Evolutionary conservation across 2,329 filamentous ascomycete species (phyloP).

Genomic region (Pseudogymnoascus sp.): DNA sequence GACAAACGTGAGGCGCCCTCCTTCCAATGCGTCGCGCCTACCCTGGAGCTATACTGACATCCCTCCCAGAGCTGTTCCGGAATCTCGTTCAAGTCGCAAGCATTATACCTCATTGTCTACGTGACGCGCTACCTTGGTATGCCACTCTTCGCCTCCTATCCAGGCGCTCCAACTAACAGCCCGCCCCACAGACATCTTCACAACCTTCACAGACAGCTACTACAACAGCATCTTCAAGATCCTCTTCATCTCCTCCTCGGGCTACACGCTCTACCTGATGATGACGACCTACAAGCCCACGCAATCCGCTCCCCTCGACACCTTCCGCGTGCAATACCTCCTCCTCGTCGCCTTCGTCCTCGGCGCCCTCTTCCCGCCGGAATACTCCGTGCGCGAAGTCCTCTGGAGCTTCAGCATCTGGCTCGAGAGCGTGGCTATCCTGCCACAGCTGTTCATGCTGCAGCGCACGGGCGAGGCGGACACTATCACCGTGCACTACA

Average conservation of each 20-base stretch:
- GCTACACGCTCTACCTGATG: constrained; percentile 98
- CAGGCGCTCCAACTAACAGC: neutral
- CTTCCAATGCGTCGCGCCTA: neutral
- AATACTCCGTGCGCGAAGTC: constrained; percentile 77
- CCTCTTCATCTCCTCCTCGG: constrained; percentile 82
- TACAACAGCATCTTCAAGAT: constrained; percentile 97
- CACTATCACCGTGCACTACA: constrained; percentile 98
- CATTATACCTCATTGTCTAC: constrained; percentile 90
- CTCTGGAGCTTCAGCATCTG: constrained; percentile 98
- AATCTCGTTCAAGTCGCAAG: constrained; percentile 98
- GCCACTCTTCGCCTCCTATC: constrained; percentile 13
- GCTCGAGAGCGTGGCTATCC: constrained; percentile 93
- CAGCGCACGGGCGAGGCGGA: constrained; percentile 96
- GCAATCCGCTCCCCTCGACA: constrained; percentile 93
- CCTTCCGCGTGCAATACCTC: constrained; percentile 94
- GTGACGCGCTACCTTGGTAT: constrained; percentile 82
- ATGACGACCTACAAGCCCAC: constrained; percentile 95
- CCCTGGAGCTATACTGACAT: constrained; percentile 19
- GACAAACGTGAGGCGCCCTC: constrained; percentile 62
- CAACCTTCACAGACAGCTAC: constrained; percentile 62
- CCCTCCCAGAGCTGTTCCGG: constrained; percentile 79
- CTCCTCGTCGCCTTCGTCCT: constrained; percentile 73
- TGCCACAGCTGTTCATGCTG: constrained; percentile 96
- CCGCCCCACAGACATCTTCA: constrained; percentile 66
- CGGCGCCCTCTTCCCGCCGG: constrained; percentile 76